Conservation (phyloP, 768 basidiomycete species). For the Symmetrospora coprosmae region DNA sequence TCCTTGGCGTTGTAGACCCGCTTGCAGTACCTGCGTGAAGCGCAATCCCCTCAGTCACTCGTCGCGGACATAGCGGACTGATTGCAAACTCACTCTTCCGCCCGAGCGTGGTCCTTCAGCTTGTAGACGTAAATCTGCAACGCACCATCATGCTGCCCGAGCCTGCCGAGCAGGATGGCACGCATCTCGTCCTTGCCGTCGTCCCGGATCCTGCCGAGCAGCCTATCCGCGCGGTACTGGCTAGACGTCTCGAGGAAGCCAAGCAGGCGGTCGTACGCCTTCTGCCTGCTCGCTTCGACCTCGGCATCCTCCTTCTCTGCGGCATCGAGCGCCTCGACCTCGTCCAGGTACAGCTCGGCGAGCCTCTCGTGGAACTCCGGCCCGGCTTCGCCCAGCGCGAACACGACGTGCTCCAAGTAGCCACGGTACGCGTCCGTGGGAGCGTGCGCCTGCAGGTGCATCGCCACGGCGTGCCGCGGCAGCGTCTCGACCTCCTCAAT, state of each 20-base stretch:
- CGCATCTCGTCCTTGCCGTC: constrained; percentile 80
- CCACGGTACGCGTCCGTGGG: constrained; percentile 33
- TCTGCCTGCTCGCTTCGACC: constrained; percentile 42
- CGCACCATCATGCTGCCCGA: constrained; percentile 83
- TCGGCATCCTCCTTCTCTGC: constrained; percentile 39
- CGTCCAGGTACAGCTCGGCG: constrained; percentile 67
- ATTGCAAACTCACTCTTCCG: constrained; percentile 71
- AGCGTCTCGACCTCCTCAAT: constrained; percentile 60
- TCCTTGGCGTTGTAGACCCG: constrained; percentile 50
- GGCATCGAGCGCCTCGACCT: constrained; percentile 42
- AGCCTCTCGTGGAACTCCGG: constrained; percentile 71
- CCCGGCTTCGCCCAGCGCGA: constrained; percentile 54
- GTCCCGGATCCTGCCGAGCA: constrained; percentile 65
- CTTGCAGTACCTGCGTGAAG: constrained; percentile 64
- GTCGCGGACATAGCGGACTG: not conserved
- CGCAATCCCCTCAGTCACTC: not conserved
- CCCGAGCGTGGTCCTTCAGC: constrained; percentile 65
- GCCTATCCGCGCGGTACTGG: constrained; percentile 58
- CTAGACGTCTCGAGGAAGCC: constrained; percentile 58
- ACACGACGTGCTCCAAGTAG: constrained; percentile 74
- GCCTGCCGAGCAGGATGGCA: constrained; percentile 73
- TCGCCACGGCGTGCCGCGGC: constrained; percentile 58
- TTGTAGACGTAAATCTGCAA: constrained; percentile 89
- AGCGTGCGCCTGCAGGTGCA: constrained; percentile 61
- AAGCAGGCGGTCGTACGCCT: constrained; percentile 56